Conservation (phyloP, 2,329 filamentous ascomycete genomes). For the Biscogniauxia mediterranea region DNA sequence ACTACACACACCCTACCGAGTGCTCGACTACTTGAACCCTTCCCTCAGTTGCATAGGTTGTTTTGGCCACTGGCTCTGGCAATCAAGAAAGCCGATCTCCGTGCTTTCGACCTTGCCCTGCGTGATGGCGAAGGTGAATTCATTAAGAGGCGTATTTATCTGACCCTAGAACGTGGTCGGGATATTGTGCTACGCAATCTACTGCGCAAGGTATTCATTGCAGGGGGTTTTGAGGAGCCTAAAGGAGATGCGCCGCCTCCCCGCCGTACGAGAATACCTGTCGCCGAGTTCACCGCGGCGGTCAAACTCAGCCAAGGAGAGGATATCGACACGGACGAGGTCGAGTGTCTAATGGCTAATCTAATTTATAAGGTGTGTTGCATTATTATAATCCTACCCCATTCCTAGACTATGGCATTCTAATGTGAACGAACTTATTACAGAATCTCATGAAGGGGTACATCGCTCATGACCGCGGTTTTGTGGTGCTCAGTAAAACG, state of each 20-base stretch:
- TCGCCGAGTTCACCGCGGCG: constrained; percentile 82
- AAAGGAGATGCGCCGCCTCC: constrained; percentile 66
- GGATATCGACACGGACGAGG: constrained; percentile 80
- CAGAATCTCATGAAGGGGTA: constrained; percentile 97
- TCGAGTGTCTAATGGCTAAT: constrained; percentile 91
- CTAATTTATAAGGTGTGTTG: constrained; percentile 93
- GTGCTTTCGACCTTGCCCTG: constrained; percentile 80
- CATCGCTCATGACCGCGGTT: constrained; percentile 85
- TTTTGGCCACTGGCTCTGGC: constrained; percentile 76
- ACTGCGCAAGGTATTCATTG: constrained; percentile 85
- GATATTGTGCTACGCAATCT: constrained; percentile 92
- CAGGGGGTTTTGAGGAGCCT: constrained; percentile 74
- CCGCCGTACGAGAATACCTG: constrained; percentile 73
- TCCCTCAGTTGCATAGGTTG: constrained; percentile 71
- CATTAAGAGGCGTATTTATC: constrained; percentile 87
- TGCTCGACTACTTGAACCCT: constrained; percentile 66
- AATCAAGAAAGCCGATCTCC: constrained; percentile 80
- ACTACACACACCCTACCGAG: constrained; percentile 84
- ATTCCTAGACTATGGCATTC: constrained; percentile 30
- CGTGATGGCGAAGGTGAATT: constrained; percentile 85
- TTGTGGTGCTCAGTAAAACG: constrained; percentile 89
- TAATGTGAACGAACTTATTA: constrained; percentile 24
- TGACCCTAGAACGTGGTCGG: constrained; percentile 87
- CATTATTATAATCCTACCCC: neutral
- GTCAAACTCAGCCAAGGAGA: constrained; percentile 70